A percentile compares a stretch with the other conserved stretches of the same genome.
Evolutionary conservation across 768 basidiomycete species (phyloP).

Genomic region (Clitopilus hobsonii): DNA sequence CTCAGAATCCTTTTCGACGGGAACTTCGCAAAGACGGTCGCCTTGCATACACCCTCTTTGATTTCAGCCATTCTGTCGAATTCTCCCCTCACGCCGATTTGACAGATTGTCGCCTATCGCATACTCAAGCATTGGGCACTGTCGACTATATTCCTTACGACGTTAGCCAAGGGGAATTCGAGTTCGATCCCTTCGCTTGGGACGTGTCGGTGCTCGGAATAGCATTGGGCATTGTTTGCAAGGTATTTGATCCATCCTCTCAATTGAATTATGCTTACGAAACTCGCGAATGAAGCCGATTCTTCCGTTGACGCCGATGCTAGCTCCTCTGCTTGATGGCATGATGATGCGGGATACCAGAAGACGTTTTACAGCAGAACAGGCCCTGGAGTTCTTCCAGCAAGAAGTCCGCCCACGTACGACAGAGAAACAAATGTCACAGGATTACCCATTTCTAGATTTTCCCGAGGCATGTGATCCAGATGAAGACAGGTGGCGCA

Average conservation of each 20-base stretch:
- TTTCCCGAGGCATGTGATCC: neutral
- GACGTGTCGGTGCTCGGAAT: conserved; percentile 17
- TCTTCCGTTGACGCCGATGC: conserved; percentile 13
- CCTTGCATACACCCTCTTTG: conserved; percentile 17
- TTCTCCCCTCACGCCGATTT: conserved; percentile 7
- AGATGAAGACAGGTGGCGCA: neutral
- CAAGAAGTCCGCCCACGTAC: neutral
- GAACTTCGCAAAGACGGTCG: conserved; percentile 8
- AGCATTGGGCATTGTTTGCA: conserved; percentile 3
- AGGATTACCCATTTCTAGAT: neutral
- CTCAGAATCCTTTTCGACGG: neutral
- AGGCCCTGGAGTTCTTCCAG: conserved; percentile 22
- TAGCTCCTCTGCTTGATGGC: conserved; percentile 21
- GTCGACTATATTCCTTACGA: conserved; percentile 7
- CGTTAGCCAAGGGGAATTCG: conserved; percentile 17
- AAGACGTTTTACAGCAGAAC: conserved; percentile 17
- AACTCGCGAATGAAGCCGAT: conserved; percentile 14
- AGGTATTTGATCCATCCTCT: conserved; percentile 6
- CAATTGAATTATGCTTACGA: neutral
- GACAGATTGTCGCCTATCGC: conserved; percentile 9
- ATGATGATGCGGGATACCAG: conserved; percentile 19
- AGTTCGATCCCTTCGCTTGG: conserved; percentile 20
- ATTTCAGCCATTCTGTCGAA: conserved; percentile 17
- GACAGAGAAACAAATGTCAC: neutral
- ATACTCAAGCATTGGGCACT: neutral